Percentiles rank a stretch among this genome's conserved stretches.
phyloP scores from a whole-genome alignment of 495 filamentous ascomycete genomes.

The Rhizodiscina lignyota region DNA sequence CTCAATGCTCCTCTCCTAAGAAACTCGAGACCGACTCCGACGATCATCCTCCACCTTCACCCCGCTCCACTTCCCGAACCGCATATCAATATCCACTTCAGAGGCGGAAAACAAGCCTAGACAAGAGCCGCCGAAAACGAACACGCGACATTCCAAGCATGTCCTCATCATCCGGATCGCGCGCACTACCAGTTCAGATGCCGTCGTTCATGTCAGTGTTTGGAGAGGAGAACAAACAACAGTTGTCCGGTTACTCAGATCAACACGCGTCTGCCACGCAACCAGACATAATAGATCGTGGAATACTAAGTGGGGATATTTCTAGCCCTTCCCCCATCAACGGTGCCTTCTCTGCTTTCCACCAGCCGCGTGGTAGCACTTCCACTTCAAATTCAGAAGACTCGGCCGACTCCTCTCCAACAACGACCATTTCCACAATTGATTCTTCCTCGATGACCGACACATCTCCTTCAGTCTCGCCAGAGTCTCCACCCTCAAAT shows the following conservation, averaged over 20 bases:
- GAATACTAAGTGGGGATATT: constrained; percentile 9
- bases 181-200: constrained; percentile 11
- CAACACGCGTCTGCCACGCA: constrained; percentile 6
- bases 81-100: constrained; percentile 1
- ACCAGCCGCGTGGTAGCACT: constrained; percentile 45
- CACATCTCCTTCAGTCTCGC: constrained; percentile 77
- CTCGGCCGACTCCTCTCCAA: constrained; percentile 87
- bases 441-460: constrained; percentile 82
- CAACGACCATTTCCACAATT: constrained; percentile 84
- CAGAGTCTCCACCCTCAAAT: constrained; percentile 62
- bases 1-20: constrained; percentile 14
- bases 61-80: neutral
- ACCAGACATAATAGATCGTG: constrained; percentile 10
- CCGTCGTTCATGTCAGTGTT: constrained; percentile 21
- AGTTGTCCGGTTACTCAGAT: constrained; percentile 4
- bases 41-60: neutral
- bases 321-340: constrained; percentile 3
- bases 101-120: constrained; percentile 1
- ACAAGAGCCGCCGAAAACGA: neutral
- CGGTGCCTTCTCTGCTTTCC: constrained; percentile 13
- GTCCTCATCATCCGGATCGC: constrained; percentile 12
- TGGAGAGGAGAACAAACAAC: constrained; percentile 12
- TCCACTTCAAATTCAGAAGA: constrained; percentile 69
- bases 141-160: constrained; percentile 6
- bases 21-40: constrained; percentile 8